Evolutionary conservation across 306 rosid genomes (phyloP), one percentile per base, ranked within the genome.

Genomic region (Trichosanthes truncata): DNA sequence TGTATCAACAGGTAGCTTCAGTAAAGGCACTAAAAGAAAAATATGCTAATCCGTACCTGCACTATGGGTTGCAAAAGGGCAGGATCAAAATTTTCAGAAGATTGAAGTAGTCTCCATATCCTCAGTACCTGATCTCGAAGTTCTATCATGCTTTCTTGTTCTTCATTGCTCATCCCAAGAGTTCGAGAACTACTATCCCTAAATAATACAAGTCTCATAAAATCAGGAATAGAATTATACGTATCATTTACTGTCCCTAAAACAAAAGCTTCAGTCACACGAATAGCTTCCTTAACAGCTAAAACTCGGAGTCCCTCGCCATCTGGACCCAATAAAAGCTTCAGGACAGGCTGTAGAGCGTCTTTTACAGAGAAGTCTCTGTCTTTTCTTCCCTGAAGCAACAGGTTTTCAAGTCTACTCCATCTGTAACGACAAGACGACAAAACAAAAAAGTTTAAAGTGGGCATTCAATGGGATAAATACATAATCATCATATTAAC

Each of bases 391-490:
- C 98, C 98, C 78, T 94, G 97, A 56, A 75, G 87, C 78, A 94
- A 87, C 52, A 94, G 89, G 80, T 85, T 94, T 92, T 94, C 98
- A 77, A 94, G 95, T 85, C 98, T 87, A 82, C 80, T 87, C 98
- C 97, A 94, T 83, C 97, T 94, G 95, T 87, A 86, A 71, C 21
- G 48, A 48, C 51, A 12, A 77, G 78, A 35, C 12, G 26, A 76
- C 3, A 35, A 18, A 67, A 26, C 59, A 80, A 82, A 80, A 66
- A 53, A 80, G 74, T 84, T 71, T 84, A 84, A 83, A 78, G 86
- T 73, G 75, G 78, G 59, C 76, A 76, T 51, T 62, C 69, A 82
- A n/a, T 21, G 31, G 79, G 57, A 74, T 46, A 80, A 21, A 80
- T 82, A 25, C 84, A 61, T 76, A 46, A 82, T n/a, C 67, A 59